Evolutionary conservation across 768 basidiomycete genomes (phyloP).

Genomic region (Exsudoporus frostii): DNA sequence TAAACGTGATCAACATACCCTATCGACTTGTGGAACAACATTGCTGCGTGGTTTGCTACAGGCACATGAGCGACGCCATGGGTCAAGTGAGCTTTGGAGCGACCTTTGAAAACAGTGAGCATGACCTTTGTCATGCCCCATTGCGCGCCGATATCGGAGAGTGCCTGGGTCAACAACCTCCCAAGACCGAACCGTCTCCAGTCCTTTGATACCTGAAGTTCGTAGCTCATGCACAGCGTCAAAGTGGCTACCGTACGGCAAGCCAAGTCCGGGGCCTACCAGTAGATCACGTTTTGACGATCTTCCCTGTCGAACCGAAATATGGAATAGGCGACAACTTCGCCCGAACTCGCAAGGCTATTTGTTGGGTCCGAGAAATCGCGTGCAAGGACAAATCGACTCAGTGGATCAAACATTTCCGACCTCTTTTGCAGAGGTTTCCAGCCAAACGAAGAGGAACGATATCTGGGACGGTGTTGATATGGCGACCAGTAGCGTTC

Average conservation of each 20-base stretch:
- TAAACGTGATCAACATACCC: conserved; percentile 42
- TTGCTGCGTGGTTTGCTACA: conserved; percentile 45
- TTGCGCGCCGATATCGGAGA: conserved; percentile 47
- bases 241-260: neutral
- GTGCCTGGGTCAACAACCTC: conserved; percentile 44
- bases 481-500: neutral
- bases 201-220: conserved; percentile 56
- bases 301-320: conserved; percentile 78
- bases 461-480: conserved; percentile 42
- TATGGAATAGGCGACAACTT: conserved; percentile 44
- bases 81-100: conserved; percentile 1
- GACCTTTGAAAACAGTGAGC: conserved; percentile 78
- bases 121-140: conserved; percentile 67
- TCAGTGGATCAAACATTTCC: conserved; percentile 58
- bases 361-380: conserved; percentile 8
- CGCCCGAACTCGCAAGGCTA: conserved; percentile 21
- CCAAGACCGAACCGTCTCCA: conserved; percentile 58
- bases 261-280: conserved; percentile 40
- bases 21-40: conserved; percentile 48
- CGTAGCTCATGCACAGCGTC: conserved; percentile 52
- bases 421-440: conserved; percentile 49
- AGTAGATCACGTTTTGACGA: conserved; percentile 60
- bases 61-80: conserved; percentile 5
- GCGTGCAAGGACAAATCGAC: conserved; percentile 56
- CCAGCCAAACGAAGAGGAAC: conserved; percentile 63